Evolutionary conservation across 441 rosid genomes (phyloP).

Genomic region (Isatis lusitanica): DNA sequence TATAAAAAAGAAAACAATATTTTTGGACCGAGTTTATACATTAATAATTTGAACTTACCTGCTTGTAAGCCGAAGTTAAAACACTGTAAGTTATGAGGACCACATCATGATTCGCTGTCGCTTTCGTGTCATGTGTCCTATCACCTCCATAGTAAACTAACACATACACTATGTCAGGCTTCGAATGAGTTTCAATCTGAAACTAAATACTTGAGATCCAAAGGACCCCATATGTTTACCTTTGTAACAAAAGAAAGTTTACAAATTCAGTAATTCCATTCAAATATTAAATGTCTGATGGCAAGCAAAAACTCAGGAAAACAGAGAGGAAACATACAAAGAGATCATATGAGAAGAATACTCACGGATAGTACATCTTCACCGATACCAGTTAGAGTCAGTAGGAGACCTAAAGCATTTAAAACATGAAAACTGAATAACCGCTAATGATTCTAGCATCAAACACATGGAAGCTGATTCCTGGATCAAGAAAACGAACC

Average conservation of each 20-base stretch:
- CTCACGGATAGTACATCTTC: slow-evolving; percentile 46
- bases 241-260: slow-evolving; percentile 37
- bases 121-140: slow-evolving; percentile 51
- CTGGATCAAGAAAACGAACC: slow-evolving; percentile 46
- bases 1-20: background rate
- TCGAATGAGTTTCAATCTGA: slow-evolving; percentile 69
- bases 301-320: slow-evolving; percentile 15
- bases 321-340: slow-evolving; percentile 27
- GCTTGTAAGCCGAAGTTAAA: slow-evolving; percentile 25
- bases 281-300: background rate
- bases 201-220: slow-evolving; percentile 82
- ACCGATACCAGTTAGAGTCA: slow-evolving; percentile 44
- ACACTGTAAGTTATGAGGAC: slow-evolving; percentile 72
- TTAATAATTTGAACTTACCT: slow-evolving; percentile 39
- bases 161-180: slow-evolving; percentile 47
- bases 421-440: slow-evolving; percentile 13
- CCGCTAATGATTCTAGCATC: background rate
- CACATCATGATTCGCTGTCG: slow-evolving; percentile 54
- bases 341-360: slow-evolving; percentile 32
- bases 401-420: slow-evolving; percentile 35
- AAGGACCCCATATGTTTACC: slow-evolving; percentile 96
- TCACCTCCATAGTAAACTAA: slow-evolving; percentile 69
- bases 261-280: slow-evolving; percentile 7
- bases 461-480: slow-evolving; percentile 1
- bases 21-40: background rate